phyloP scores from a whole-genome alignment of 345 rosid genomes.

The Cardamine resedifolia region DNA sequence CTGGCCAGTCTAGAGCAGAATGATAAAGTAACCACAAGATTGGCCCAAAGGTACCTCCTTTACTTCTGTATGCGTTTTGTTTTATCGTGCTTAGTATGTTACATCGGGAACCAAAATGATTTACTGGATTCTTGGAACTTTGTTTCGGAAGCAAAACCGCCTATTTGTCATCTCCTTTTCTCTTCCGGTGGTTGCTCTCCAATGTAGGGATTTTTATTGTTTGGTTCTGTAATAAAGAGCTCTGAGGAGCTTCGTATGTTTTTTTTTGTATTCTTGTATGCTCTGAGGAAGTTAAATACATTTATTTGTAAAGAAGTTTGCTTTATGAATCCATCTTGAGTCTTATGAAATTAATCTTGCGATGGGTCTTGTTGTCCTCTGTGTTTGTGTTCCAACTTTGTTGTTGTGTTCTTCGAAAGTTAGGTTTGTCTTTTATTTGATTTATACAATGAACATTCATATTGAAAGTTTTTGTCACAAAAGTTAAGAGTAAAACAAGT shows the following conservation, averaged over 20 bases:
- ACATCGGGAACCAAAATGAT: conserved; percentile 1
- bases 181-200: conserved; percentile 29
- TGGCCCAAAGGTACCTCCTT: background rate
- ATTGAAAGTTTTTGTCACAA: background rate
- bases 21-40: conserved; percentile 19
- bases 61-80: conserved; percentile 32
- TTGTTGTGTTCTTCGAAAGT: background rate
- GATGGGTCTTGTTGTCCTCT: background rate
- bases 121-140: conserved; percentile 31
- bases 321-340: conserved; percentile 13
- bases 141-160: conserved; percentile 20
- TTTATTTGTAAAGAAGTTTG: conserved; percentile 39
- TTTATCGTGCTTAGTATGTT: conserved; percentile 29
- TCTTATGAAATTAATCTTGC: conserved; percentile 6
- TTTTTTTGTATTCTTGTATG: conserved; percentile 36
- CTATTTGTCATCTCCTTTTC: background rate
- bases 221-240: conserved; percentile 39
- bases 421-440: background rate
- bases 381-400: background rate
- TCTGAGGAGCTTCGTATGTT: conserved; percentile 33
- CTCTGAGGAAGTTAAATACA: conserved; percentile 32
- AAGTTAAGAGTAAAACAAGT: background rate
- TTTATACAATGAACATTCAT: background rate
- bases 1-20: conserved; percentile 46
- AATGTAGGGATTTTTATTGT: conserved; percentile 32